Evolutionary conservation across 257 asterid genomes (phyloP).

Genomic region (Nicotiana paniculata): DNA sequence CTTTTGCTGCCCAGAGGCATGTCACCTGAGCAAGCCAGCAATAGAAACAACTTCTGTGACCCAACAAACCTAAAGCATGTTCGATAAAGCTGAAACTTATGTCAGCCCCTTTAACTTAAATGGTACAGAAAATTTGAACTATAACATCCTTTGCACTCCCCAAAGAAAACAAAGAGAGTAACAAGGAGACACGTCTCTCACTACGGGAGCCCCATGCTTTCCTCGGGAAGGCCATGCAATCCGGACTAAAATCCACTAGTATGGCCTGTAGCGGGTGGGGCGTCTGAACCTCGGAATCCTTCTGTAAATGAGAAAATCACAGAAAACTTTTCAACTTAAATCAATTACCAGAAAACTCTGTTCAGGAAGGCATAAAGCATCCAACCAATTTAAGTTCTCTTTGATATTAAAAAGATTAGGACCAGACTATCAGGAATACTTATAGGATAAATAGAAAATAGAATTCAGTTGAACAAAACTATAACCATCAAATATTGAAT

Average conservation of each 20-base stretch:
- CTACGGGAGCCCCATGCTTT: neutral
- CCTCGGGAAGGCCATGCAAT: slow-evolving; percentile 14
- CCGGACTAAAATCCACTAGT: slow-evolving; percentile 18
- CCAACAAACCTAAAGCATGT: neutral
- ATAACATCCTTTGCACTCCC: slow-evolving; percentile 1
- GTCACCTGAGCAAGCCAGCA: neutral
- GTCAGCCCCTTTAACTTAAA: slow-evolving; percentile 1
- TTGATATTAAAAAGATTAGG: neutral
- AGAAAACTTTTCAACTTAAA: neutral
- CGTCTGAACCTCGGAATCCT: slow-evolving; percentile 47
- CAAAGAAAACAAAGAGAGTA: neutral
- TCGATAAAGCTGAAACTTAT: neutral
- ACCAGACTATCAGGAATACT: neutral
- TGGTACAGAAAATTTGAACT: slow-evolving; percentile 11
- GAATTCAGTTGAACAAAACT: neutral
- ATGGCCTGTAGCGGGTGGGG: slow-evolving; percentile 50
- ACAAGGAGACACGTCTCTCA: neutral
- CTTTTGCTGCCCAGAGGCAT: neutral
- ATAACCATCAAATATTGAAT: neutral
- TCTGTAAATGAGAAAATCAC: slow-evolving; percentile 27
- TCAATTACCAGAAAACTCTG: neutral
- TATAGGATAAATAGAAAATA: neutral
- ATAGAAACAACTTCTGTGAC: neutral
- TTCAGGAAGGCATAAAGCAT: neutral
- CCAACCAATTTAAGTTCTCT: neutral